These are phyloP conservation scores for Aphanomyces cochlioides DNA, from an alignment of 352 stramenopile species.

Conservation along the genomic window DNA sequence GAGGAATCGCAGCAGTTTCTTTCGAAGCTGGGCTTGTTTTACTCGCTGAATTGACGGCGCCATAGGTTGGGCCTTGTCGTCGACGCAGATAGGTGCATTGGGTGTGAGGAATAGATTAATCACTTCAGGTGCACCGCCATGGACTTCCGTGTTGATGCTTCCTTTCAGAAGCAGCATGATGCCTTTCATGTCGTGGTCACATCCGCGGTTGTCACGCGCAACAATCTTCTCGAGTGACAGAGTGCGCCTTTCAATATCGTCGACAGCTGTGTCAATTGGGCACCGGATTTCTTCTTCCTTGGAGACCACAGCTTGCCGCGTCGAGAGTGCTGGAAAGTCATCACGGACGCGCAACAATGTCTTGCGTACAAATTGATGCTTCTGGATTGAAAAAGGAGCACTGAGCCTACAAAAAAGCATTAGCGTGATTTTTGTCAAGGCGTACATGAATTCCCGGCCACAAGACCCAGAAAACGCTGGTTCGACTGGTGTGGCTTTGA, in stretches of 20 bases:
- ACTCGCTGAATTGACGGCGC: conserved; percentile 32
- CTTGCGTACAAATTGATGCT: conserved; percentile 74
- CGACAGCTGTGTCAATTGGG: conserved; percentile 71
- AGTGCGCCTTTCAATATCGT: conserved; percentile 70
- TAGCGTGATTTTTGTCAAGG: background rate
- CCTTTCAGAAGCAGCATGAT: conserved; percentile 75
- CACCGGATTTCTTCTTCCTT: conserved; percentile 49
- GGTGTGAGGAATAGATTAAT: conserved; percentile 59
- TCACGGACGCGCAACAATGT: conserved; percentile 43
- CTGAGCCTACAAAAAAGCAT: conserved; percentile 30
- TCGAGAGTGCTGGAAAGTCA: conserved; percentile 51
- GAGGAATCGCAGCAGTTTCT: conserved; percentile 56
- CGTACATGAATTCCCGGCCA: conserved; percentile 4
- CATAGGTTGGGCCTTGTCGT: conserved; percentile 40
- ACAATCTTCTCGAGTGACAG: conserved; percentile 51
- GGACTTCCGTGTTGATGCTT: conserved; percentile 73
- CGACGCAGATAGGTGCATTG: conserved; percentile 35
- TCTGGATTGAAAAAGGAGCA: conserved; percentile 48
- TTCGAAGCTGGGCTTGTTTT: conserved; percentile 49
- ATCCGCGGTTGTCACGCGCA: conserved; percentile 43
- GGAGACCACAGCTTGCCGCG: conserved; percentile 42
- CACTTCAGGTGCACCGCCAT: conserved; percentile 68
- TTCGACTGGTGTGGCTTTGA: conserved; percentile 17
- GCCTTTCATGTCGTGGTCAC: conserved; percentile 58
- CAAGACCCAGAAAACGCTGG: background rate